Conservation (phyloP, 306 rosid species). For the Hippophae rhamnoides region DNA sequence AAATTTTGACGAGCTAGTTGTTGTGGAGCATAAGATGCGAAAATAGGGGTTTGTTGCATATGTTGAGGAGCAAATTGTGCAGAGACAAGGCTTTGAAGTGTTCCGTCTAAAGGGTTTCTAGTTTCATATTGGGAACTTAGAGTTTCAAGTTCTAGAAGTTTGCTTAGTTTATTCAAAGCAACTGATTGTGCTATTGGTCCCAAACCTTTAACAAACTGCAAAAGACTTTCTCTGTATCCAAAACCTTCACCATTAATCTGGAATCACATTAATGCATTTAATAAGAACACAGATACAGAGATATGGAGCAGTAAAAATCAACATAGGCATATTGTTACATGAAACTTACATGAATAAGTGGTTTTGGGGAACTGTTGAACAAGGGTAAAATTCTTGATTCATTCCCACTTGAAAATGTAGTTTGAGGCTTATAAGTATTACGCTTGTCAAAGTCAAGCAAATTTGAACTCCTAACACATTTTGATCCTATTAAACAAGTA, state of each 20-base stretch:
- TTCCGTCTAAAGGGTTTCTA: too few relatives aligned
- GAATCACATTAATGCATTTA: background rate
- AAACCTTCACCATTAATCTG: slow-evolving; percentile 4
- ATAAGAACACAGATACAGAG: background rate
- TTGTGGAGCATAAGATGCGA: too few relatives aligned
- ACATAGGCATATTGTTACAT: background rate
- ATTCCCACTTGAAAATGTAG: slow-evolving; percentile 3
- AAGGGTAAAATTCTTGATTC: slow-evolving; percentile 7
- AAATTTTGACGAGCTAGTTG: too few relatives aligned
- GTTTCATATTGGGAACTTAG: background rate
- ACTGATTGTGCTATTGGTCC: slow-evolving; percentile 26
- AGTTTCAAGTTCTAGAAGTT: slow-evolving; percentile 2
- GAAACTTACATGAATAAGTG: slow-evolving; percentile 21
- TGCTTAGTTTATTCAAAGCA: slow-evolving; percentile 11
- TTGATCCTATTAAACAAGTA: slow-evolving; percentile 15
- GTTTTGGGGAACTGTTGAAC: slow-evolving; percentile 1
- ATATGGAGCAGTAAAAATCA: background rate
- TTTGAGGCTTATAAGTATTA: slow-evolving; percentile 10
- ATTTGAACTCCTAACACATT: slow-evolving; percentile 9
- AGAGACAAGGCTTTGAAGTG: too few relatives aligned
- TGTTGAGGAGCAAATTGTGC: too few relatives aligned
- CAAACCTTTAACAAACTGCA: slow-evolving; percentile 19
- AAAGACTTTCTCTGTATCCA: slow-evolving; percentile 22
- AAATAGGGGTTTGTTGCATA: too few relatives aligned
- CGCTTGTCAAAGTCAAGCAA: slow-evolving; percentile 4